A percentile compares a stretch with the other conserved stretches of the same genome.
Evolutionary conservation across 768 basidiomycete genomes (phyloP).

Genomic region (Russula sp.): DNA sequence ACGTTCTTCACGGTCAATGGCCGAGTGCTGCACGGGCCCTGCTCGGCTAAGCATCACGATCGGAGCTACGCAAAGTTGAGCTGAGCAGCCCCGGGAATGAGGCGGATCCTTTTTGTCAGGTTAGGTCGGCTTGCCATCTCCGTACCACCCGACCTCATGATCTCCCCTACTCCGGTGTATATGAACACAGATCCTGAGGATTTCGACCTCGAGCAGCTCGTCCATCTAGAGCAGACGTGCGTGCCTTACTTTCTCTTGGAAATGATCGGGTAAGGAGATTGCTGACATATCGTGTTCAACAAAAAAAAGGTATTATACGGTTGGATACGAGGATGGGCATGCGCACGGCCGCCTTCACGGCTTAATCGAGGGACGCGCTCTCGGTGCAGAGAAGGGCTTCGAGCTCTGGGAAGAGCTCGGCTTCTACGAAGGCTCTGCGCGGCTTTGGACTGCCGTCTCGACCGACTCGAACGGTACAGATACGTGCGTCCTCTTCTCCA

Average conservation of each 20-base stretch:
- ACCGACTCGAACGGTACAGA: constrained; percentile 36
- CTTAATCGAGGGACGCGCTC: constrained; percentile 79
- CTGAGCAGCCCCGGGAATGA: neutral
- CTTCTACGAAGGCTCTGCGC: constrained; percentile 83
- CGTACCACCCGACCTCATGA: neutral
- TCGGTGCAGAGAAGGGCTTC: constrained; percentile 85
- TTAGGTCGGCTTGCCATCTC: constrained; percentile 8
- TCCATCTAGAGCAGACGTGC: constrained; percentile 29
- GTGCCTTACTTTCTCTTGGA: constrained; percentile 3
- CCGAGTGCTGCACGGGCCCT: neutral
- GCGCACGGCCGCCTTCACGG: constrained; percentile 87
- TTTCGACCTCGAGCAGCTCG: constrained; percentile 28
- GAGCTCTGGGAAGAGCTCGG: constrained; percentile 98
- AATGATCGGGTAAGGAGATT: neutral
- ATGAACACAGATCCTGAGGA: neutral
- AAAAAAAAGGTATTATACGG: constrained; percentile 72
- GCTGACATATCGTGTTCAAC: neutral
- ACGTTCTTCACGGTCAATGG: neutral
- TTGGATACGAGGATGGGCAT: constrained; percentile 70
- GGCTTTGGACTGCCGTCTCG: constrained; percentile 52
- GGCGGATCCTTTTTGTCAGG: neutral
- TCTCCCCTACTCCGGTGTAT: neutral
- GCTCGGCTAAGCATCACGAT: neutral
- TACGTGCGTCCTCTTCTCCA: constrained; percentile 37
- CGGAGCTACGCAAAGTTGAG: neutral